Percentiles rank a stretch among this genome's conserved stretches.
These are phyloP conservation scores for Calycina marina DNA, from an alignment of 2,329 filamentous ascomycete genomes.

Conservation along the genomic window DNA sequence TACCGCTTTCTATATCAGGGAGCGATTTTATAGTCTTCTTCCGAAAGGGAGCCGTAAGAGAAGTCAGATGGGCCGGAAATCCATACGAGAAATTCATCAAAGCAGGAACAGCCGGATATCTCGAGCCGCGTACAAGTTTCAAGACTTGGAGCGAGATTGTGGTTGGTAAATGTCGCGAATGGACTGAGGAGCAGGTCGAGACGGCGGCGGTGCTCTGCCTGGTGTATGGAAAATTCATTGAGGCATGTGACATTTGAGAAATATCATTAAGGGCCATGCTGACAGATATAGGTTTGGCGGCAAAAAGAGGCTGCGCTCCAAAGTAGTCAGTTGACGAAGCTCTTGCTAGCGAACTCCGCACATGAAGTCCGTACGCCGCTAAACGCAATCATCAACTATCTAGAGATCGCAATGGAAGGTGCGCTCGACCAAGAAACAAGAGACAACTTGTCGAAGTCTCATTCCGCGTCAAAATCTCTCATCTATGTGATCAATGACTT, in stretches of 20 bases:
- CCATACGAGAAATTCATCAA: slow-evolving; percentile 68
- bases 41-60: slow-evolving; percentile 57
- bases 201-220: slow-evolving; percentile 77
- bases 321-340: slow-evolving; percentile 62
- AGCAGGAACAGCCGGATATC: slow-evolving; percentile 55
- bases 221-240: slow-evolving; percentile 75
- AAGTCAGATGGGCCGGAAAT: slow-evolving; percentile 71
- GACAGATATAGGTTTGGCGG: slow-evolving; percentile 68
- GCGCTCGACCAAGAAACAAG: slow-evolving; percentile 65
- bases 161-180: slow-evolving; percentile 69
- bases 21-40: slow-evolving; percentile 86
- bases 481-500: slow-evolving; percentile 93
- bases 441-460: slow-evolving; percentile 70
- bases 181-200: slow-evolving; percentile 80
- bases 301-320: slow-evolving; percentile 78
- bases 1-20: slow-evolving; percentile 63
- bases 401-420: slow-evolving; percentile 81
- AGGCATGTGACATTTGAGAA: slow-evolving; percentile 49
- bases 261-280: not conserved
- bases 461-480: slow-evolving; percentile 81
- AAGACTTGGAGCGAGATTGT: slow-evolving; percentile 71
- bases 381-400: slow-evolving; percentile 89
- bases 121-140: slow-evolving; percentile 71
- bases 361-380: slow-evolving; percentile 84
- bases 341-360: slow-evolving; percentile 75